These are phyloP conservation scores for Pyropia yezoensis DNA, from an alignment of 23 red algal species.

Conservation along the genomic window DNA sequence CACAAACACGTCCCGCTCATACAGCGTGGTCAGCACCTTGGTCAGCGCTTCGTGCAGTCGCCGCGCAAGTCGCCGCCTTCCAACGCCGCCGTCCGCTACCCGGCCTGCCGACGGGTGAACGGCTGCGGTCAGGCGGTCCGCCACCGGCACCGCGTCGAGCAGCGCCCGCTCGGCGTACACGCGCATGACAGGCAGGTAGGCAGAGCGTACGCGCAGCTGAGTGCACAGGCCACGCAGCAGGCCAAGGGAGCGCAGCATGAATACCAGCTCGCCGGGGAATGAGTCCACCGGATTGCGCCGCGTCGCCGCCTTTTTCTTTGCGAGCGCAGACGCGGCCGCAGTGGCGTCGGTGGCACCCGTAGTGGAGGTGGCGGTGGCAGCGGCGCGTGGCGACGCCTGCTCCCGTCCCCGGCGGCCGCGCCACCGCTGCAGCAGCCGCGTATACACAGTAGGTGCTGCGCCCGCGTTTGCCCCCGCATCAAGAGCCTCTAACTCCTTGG, in stretches of 20 bases:
- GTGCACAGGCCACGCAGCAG: conserved; percentile 60
- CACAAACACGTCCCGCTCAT: conserved; percentile 29
- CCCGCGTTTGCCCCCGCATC: too few relatives aligned
- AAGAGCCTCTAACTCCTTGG: too few relatives aligned
- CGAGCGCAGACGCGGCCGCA: too few relatives aligned
- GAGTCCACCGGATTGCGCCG: conserved; percentile 42
- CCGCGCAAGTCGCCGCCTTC: background rate
- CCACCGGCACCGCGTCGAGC: background rate
- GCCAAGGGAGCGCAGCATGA: conserved; percentile 57
- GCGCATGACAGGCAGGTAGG: conserved; percentile 36
- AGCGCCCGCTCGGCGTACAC: conserved; percentile 43
- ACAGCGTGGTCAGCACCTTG: conserved; percentile 5
- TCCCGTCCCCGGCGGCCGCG: too few relatives aligned
- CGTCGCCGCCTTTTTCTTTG: background rate
- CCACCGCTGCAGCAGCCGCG: too few relatives aligned
- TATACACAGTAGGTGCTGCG: too few relatives aligned
- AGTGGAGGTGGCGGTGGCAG: too few relatives aligned
- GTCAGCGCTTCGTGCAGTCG: conserved; percentile 13
- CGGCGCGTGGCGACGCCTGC: too few relatives aligned
- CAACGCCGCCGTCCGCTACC: background rate
- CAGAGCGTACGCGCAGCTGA: conserved; percentile 33
- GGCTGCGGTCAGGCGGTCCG: conserved; percentile 11
- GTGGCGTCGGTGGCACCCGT: too few relatives aligned
- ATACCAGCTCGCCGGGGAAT: conserved; percentile 65
- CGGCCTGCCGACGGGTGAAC: conserved; percentile 10